Base-by-base conservation (phyloP, 352 stramenopile genomes). In the Pythium utonaiense region DNA sequence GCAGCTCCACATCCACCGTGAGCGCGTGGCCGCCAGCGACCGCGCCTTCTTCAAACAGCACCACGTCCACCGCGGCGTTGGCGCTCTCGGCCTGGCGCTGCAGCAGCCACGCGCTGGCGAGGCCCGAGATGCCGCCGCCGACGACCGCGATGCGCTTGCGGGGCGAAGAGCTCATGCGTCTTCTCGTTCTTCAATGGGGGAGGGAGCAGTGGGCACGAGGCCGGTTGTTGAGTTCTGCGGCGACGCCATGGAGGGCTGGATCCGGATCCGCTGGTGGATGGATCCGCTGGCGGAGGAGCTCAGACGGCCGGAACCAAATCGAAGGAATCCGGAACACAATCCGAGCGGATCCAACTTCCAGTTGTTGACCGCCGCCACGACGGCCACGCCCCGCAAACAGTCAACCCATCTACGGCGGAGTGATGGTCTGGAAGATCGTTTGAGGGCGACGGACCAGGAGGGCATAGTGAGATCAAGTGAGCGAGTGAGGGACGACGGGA, bases 21-120 rank as follows among this genome's bases (percentile, higher is more conserved):
- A 81, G 62, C 27, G 78, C 77, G 53, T 86, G 74, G 47, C 77
- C 78, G 28, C 77, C 77, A 4, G 77, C 59, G 24, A 61, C 55
- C 12, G 49, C 49, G 24, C 61, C 45, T 12, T 70, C 60, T 68
- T 89, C 79, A 27, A 82, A 78, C 41, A 89, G 66, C 34, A 71
- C 77, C 13, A 89, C 66, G 21, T 80, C 68, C 7, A 89, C 72
- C 31, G 76, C 66, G 4, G 60, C 44, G 28, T 49, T 22, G 3
- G 36, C 36, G 36, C 36, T 44, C 19, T 56, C 58, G 9, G 56
- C 45, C 34, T 69, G 60, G n/a, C 54, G 54, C 38, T 69, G 60
- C 7, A 74, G 63, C 28, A 74, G 41, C 22, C 64, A 74, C 31
- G 67, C 60, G 21, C 53, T 52, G n/a, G 67, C 63, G 42, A 74